phyloP scores from a whole-genome alignment of 768 basidiomycete genomes.

The Trametes elegans region DNA sequence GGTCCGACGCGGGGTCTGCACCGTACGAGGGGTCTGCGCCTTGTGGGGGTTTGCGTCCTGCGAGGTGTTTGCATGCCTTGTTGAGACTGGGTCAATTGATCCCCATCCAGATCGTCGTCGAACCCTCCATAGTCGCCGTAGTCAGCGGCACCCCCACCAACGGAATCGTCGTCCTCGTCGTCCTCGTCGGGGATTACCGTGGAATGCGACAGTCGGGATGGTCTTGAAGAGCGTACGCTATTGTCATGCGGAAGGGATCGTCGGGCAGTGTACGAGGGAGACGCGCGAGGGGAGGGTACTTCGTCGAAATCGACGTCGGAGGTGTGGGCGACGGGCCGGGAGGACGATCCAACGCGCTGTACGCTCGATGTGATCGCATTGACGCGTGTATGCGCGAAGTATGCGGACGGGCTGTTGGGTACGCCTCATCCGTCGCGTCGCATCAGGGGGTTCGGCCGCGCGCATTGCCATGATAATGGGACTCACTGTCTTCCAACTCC shows the following conservation, averaged over 20 bases:
- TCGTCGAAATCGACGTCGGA: slow-evolving; percentile 37
- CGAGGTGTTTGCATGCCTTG: slow-evolving; percentile 1
- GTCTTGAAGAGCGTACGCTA: slow-evolving; percentile 17
- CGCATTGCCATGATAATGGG: not conserved
- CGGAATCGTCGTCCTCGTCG: slow-evolving; percentile 15
- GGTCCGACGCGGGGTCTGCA: slow-evolving; percentile 24
- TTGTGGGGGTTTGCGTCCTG: not conserved
- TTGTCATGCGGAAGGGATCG: slow-evolving; percentile 19
- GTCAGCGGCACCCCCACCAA: slow-evolving; percentile 12
- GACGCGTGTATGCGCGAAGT: slow-evolving; percentile 29
- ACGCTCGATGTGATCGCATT: slow-evolving; percentile 31
- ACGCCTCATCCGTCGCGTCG: slow-evolving; percentile 21
- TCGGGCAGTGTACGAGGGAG: slow-evolving; percentile 21
- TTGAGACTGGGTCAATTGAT: too few relatives aligned
- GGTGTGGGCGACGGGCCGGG: slow-evolving; percentile 27
- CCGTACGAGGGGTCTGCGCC: not conserved
- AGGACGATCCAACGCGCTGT: slow-evolving; percentile 32
- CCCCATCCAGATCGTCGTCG: slow-evolving; percentile 12
- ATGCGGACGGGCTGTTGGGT: slow-evolving; percentile 30
- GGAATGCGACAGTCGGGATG: slow-evolving; percentile 26
- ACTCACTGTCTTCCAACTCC: slow-evolving; percentile 72
- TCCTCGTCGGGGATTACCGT: slow-evolving; percentile 16
- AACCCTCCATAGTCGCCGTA: slow-evolving; percentile 17
- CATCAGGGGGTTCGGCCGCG: not conserved
- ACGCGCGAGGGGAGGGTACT: slow-evolving; percentile 33